These are phyloP conservation scores for Leccinum disarticulatum DNA, from an alignment of 768 basidiomycete genomes.

Conservation along the genomic window DNA sequence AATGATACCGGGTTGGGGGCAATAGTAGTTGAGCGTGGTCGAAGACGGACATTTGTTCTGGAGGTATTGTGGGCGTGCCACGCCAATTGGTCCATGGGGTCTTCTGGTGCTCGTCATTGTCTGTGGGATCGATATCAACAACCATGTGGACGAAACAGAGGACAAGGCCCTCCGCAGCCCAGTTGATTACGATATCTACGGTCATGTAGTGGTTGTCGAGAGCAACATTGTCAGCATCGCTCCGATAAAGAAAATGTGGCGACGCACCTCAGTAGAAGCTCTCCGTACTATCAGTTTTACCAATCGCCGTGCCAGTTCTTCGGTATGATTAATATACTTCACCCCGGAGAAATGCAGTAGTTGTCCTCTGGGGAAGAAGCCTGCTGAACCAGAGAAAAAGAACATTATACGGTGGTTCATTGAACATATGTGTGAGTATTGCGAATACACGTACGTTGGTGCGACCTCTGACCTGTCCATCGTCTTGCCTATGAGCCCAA, in stretches of 20 bases:
- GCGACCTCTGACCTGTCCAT: too few species aligned
- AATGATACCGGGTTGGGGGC: slow-evolving; percentile 51
- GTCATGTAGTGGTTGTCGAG: slow-evolving; percentile 78
- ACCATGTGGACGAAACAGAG: slow-evolving; percentile 87
- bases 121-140: slow-evolving; percentile 62
- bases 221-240: slow-evolving; percentile 65
- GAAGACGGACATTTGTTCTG: slow-evolving; percentile 57
- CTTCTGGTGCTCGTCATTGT: slow-evolving; percentile 75
- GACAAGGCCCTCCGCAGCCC: slow-evolving; percentile 83
- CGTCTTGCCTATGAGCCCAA: too few species aligned
- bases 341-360: too few species aligned
- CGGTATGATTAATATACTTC: too few species aligned
- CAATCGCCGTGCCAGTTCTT: too few species aligned
- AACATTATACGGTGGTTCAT: too few species aligned
- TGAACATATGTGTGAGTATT: too few species aligned
- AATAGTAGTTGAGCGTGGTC: slow-evolving; percentile 54
- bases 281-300: too few species aligned
- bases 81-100: slow-evolving; percentile 88
- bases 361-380: too few species aligned
- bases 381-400: too few species aligned
- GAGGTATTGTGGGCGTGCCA: slow-evolving; percentile 64
- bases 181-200: slow-evolving; percentile 86
- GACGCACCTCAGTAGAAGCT: too few species aligned
- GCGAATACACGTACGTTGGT: too few species aligned
- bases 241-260: slow-evolving; percentile 28